Base-by-base conservation (phyloP, 2,329 filamentous ascomycete genomes). In the Ilyonectria destructans region DNA sequence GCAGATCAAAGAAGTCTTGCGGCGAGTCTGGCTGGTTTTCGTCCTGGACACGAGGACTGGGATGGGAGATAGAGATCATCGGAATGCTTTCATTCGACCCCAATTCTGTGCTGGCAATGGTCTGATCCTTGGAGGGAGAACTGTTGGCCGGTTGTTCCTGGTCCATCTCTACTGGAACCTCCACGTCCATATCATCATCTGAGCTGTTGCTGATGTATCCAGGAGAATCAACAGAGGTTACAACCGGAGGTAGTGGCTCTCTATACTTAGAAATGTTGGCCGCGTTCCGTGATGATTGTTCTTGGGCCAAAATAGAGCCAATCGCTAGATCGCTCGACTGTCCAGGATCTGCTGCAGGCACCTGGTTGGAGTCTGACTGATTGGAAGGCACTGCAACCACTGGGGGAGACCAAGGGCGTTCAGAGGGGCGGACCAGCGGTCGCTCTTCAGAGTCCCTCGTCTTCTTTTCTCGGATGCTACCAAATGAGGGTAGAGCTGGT, bases 401-500 rank as follows among this genome's bases (percentile, higher is more conserved):
- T 37, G 69, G 67, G 12, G 77, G 74, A 37, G 79, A 75, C 58
- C 80, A 72, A 2, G 75, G 67, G 31, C 78, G 74, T 37, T 87
- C 85, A 6, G 80, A 71, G 7, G 89, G 89, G 31, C 88, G 85
- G 43, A 91, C 88, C 54, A 91, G 81, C 0, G 87, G 85, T 2
- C 89, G 84, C 73, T 91, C 91, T 45, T 86, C 82, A 1, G 81
- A 73, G 57, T 89, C 86, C 45, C 82, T 85, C 8, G 81, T 77
- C 71, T 89, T 90, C 79, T 88, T 90, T 31, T 91, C 89, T 23
- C 91, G 86, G 23, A 95, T 85, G 75, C 93, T 95, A 19, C 92
- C 92, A 78, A 95, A 95, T 1, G 87, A 91, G 2, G 93, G 93
- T 43, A 95, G 81, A 1, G 90, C 90, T 7, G 93, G 92, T 35